phyloP scores from a whole-genome alignment of 2,329 filamentous ascomycete genomes.

The Coniochaeta sp. region DNA sequence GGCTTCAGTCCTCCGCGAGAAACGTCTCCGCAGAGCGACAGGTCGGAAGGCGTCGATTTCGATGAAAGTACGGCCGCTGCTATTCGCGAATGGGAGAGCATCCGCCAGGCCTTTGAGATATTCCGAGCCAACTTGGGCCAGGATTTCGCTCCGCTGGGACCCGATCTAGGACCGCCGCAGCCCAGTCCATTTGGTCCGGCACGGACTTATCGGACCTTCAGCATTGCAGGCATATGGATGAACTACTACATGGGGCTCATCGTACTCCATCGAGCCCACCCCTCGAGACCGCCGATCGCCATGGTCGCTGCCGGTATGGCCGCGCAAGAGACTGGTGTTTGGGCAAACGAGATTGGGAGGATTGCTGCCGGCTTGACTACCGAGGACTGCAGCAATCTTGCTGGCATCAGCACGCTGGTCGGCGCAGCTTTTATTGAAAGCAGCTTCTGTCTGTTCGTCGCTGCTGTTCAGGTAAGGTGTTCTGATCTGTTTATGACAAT shows the following conservation, averaged over 20 bases:
- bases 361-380: slow-evolving; percentile 67
- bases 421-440: slow-evolving; percentile 78
- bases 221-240: slow-evolving; percentile 82
- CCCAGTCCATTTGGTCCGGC: slow-evolving; percentile 76
- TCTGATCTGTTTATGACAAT: not conserved
- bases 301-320: slow-evolving; percentile 80
- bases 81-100: slow-evolving; percentile 68
- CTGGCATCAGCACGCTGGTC: slow-evolving; percentile 65
- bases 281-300: slow-evolving; percentile 82
- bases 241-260: slow-evolving; percentile 83
- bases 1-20: slow-evolving; percentile 45
- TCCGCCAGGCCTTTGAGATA: slow-evolving; percentile 61
- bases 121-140: slow-evolving; percentile 61
- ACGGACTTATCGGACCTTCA: slow-evolving; percentile 74
- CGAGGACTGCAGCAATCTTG: slow-evolving; percentile 42
- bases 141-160: slow-evolving; percentile 67
- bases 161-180: slow-evolving; percentile 55
- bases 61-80: slow-evolving; percentile 62
- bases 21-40: slow-evolving; percentile 31
- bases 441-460: slow-evolving; percentile 78
- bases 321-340: slow-evolving; percentile 61
- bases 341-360: slow-evolving; percentile 68
- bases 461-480: slow-evolving; percentile 59
- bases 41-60: slow-evolving; percentile 48
- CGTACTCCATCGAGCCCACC: slow-evolving; percentile 73